phyloP scores from a whole-genome alignment of 176 grass and related monocot species.

The Aegilops bicornis region DNA sequence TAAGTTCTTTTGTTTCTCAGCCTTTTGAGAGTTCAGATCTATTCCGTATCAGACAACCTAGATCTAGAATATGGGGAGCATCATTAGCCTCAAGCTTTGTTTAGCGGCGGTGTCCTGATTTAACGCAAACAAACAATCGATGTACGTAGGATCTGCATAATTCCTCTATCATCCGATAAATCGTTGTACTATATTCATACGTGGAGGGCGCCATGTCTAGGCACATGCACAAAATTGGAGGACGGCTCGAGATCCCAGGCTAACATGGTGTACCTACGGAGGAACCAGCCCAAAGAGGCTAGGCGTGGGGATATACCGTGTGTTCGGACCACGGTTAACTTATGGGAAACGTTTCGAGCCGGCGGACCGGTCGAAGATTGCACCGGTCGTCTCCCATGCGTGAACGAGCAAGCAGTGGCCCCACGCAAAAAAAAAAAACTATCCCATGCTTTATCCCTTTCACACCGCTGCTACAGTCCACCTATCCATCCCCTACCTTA shows the following conservation, averaged over 20 bases:
- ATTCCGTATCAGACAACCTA: not conserved
- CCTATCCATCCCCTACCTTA: no score
- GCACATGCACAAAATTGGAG: conserved; percentile 24
- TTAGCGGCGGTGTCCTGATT: not conserved
- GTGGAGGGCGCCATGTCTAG: not conserved
- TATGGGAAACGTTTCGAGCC: no score
- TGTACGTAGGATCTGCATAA: not conserved
- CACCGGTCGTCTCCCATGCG: no score
- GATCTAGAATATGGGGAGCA: conserved; percentile 33
- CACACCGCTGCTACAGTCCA: no score
- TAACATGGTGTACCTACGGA: not conserved
- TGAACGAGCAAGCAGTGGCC: no score
- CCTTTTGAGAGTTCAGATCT: not conserved
- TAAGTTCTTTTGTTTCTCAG: not conserved
- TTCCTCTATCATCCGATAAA: not conserved
- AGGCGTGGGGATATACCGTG: no score
- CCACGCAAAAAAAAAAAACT: no score
- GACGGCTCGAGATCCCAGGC: conserved; percentile 35
- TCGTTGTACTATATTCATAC: not conserved
- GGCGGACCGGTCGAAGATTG: no score
- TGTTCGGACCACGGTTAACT: no score
- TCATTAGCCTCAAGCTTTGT: conserved; percentile 20
- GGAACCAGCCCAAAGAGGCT: not conserved
- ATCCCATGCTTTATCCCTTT: no score
- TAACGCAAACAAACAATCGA: conserved; percentile 11